Percentiles rank a stretch among this genome's conserved stretches.
Evolutionary conservation across 768 basidiomycete genomes (phyloP).

Genomic region (Pisolithus tinctorius): DNA sequence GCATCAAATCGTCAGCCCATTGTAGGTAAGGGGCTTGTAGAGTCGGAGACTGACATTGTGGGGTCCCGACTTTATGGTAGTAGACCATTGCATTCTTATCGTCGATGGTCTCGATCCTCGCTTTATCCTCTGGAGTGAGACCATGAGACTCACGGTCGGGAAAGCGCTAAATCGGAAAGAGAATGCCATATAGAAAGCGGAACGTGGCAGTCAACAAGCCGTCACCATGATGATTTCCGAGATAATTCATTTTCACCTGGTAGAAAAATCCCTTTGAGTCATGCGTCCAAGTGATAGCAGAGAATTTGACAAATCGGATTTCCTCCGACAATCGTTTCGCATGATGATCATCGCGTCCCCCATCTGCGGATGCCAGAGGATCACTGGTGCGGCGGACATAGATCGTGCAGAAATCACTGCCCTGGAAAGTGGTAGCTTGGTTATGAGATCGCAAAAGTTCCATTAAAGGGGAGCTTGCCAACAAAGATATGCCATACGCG

Average conservation of each 20-base stretch:
- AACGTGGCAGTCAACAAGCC: background rate
- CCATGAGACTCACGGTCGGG: constrained; percentile 46
- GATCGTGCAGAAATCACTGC: constrained; percentile 66
- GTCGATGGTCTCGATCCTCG: constrained; percentile 50
- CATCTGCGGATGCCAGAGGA: constrained; percentile 42
- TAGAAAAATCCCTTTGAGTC: constrained; percentile 85
- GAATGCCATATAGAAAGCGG: background rate
- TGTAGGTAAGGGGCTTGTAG: constrained; percentile 3
- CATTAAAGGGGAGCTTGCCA: constrained; percentile 36
- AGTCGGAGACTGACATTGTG: constrained; percentile 45
- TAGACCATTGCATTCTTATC: constrained; percentile 69
- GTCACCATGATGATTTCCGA: background rate
- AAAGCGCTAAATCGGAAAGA: constrained; percentile 38
- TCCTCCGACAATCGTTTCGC: constrained; percentile 55
- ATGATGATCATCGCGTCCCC: constrained; percentile 36
- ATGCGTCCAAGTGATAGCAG: constrained; percentile 62
- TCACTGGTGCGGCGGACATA: constrained; percentile 58
- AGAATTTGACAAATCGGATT: constrained; percentile 73
- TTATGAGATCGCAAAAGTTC: constrained; percentile 2
- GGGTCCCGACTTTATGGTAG: constrained; percentile 68
- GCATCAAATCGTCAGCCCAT: constrained; percentile 4
- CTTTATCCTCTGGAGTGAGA: constrained; percentile 39
- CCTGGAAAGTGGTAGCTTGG: constrained; percentile 32
- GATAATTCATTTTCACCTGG: constrained; percentile 35
- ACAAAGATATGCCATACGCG: constrained; percentile 71